A percentile compares a stretch with the other conserved stretches of the same genome.
These are phyloP conservation scores for Fusarium beomiforme DNA, from an alignment of 2,329 filamentous ascomycete species.

Conservation along the genomic window DNA sequence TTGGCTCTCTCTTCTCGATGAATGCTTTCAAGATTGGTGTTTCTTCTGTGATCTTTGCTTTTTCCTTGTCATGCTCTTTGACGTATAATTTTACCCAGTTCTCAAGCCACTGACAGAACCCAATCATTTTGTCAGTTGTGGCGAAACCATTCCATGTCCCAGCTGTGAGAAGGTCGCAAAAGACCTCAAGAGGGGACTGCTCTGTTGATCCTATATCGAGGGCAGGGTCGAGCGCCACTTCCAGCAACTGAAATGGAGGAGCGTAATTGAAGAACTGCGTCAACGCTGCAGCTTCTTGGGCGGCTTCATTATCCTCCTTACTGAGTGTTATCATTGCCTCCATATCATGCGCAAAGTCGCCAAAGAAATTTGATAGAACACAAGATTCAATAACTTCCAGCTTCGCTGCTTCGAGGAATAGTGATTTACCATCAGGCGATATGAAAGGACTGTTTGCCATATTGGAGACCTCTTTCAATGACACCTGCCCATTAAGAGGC, in stretches of 20 bases:
- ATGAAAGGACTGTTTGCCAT: neutral
- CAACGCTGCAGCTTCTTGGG: neutral
- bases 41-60: neutral
- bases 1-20: neutral
- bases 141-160: rapidly evolving
- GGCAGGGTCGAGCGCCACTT: neutral
- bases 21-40: neutral
- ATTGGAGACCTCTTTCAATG: rapidly evolving
- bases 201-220: rapidly evolving
- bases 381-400: neutral
- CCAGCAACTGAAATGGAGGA: neutral
- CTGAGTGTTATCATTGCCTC: neutral
- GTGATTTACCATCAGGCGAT: neutral
- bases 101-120: neutral
- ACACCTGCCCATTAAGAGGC: neutral
- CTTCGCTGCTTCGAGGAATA: neutral
- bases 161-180: neutral
- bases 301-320: neutral
- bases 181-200: neutral
- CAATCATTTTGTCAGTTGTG: neutral
- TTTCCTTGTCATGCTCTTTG: neutral
- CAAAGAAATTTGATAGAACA: neutral
- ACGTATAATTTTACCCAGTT: neutral
- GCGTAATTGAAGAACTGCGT: neutral
- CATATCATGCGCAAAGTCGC: neutral